Evolutionary conservation across 225 moss, liverwort and hornwort species (phyloP).

Genomic region (Straminergon stramineum): DNA sequence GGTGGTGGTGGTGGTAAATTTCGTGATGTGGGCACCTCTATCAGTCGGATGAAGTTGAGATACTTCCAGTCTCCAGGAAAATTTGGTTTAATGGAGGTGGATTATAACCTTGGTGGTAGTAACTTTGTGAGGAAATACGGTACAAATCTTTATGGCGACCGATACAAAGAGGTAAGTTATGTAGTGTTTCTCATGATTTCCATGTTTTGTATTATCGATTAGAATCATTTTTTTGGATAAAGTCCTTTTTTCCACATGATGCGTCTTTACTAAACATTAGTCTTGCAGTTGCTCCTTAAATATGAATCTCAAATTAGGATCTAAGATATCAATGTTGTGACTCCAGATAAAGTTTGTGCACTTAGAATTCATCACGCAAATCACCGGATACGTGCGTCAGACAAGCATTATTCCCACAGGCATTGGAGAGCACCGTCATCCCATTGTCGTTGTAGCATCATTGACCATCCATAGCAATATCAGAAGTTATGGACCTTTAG

Average conservation of each 20-base stretch:
- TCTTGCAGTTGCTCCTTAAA: neutral
- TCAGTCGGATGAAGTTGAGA: neutral
- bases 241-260: neutral
- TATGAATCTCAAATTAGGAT: neutral
- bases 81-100: neutral
- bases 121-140: neutral
- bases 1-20: neutral
- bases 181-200: neutral
- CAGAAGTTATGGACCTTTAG: neutral
- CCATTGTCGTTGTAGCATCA: too few species aligned
- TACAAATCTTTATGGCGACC: too few species aligned
- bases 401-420: too few species aligned
- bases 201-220: neutral
- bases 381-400: neutral
- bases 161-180: neutral
- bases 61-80: neutral
- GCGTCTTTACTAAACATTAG: rapidly evolving
- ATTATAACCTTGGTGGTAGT: neutral
- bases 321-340: neutral
- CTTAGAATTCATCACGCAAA: neutral
- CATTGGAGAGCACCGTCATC: neutral
- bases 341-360: neutral
- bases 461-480: neutral
- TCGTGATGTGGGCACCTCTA: neutral
- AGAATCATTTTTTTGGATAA: too few species aligned